Evolutionary conservation across 768 basidiomycete genomes (phyloP).

Genomic region (Tephrocybe sp.): DNA sequence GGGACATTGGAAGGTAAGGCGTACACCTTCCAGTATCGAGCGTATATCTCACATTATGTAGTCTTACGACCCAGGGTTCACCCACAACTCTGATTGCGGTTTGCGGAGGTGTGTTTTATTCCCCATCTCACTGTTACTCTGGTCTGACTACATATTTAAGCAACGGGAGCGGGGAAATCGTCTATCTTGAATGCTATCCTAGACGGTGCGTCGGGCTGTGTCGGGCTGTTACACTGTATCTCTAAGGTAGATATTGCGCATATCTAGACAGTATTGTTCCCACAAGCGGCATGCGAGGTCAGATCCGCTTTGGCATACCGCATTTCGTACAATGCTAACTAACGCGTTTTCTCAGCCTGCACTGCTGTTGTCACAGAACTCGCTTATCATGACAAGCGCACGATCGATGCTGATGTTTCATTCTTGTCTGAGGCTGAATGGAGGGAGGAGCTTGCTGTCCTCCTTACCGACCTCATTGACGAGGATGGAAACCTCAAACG

Average conservation of each 20-base stretch:
- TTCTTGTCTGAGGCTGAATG: conserved; percentile 57
- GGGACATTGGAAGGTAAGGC: conserved; percentile 51
- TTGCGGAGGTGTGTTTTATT: conserved; percentile 49
- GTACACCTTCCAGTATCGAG: conserved; percentile 11
- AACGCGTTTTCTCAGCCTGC: conserved; percentile 40
- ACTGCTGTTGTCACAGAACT: conserved; percentile 67
- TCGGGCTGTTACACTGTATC: no score
- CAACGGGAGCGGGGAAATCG: conserved; percentile 61
- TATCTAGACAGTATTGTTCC: conserved; percentile 54
- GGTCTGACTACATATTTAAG: conserved; percentile 24
- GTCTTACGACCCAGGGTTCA: conserved; percentile 45
- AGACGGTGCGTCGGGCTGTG: conserved; percentile 37
- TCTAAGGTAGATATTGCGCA: conserved; percentile 4
- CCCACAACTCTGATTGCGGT: conserved; percentile 64
- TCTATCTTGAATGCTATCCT: conserved; percentile 61
- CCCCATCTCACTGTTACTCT: neutral
- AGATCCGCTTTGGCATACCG: conserved; percentile 8
- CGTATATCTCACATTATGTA: conserved; percentile 18
- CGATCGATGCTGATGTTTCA: conserved; percentile 57
- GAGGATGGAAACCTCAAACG: conserved; percentile 55
- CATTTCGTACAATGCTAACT: neutral
- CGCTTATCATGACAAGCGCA: conserved; percentile 49
- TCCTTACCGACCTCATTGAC: conserved; percentile 56
- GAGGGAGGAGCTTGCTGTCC: conserved; percentile 52
- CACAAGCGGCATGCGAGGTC: conserved; percentile 65